Conservation (phyloP, 768 basidiomycete genomes). For the Pleurotus tuber-regium region DNA sequence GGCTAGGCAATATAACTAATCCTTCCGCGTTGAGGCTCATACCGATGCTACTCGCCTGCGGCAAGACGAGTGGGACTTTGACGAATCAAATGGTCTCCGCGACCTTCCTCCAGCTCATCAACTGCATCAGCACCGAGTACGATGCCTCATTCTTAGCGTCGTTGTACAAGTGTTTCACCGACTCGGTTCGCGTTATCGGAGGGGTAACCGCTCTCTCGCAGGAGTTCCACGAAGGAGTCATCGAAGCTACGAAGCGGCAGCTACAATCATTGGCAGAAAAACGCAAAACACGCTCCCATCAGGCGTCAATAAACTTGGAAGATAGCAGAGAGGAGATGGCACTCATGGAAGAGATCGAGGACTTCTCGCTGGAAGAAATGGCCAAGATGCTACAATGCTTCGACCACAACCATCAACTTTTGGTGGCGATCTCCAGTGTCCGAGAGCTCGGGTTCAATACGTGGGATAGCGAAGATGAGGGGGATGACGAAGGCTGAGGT, state of each 20-base stretch:
- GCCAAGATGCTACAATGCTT: conserved; percentile 55
- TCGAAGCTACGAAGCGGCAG: conserved; percentile 72
- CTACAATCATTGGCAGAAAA: conserved; percentile 66
- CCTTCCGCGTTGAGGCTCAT: conserved; percentile 48
- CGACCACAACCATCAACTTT: conserved; percentile 58
- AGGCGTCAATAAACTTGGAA: conserved; percentile 27
- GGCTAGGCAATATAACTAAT: neutral
- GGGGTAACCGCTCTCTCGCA: conserved; percentile 49
- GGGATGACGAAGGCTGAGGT: conserved; percentile 22
- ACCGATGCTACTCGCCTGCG: conserved; percentile 67
- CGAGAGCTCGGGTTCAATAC: conserved; percentile 60
- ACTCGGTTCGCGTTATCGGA: conserved; percentile 58
- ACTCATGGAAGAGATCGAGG: conserved; percentile 79
- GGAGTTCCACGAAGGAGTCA: conserved; percentile 50
- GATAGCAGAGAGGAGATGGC: conserved; percentile 60
- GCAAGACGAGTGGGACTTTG: conserved; percentile 62
- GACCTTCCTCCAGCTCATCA: conserved; percentile 63
- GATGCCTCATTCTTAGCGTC: conserved; percentile 79
- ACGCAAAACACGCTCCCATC: conserved; percentile 51
- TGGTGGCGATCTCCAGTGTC: conserved; percentile 71
- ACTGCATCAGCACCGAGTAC: conserved; percentile 60
- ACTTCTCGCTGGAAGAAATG: conserved; percentile 81
- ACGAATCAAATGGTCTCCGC: conserved; percentile 68
- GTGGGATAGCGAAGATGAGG: conserved; percentile 48
- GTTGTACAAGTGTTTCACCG: conserved; percentile 67